phyloP scores from a whole-genome alignment of 2,329 filamentous ascomycete species.

The Scorias spongiosa region DNA sequence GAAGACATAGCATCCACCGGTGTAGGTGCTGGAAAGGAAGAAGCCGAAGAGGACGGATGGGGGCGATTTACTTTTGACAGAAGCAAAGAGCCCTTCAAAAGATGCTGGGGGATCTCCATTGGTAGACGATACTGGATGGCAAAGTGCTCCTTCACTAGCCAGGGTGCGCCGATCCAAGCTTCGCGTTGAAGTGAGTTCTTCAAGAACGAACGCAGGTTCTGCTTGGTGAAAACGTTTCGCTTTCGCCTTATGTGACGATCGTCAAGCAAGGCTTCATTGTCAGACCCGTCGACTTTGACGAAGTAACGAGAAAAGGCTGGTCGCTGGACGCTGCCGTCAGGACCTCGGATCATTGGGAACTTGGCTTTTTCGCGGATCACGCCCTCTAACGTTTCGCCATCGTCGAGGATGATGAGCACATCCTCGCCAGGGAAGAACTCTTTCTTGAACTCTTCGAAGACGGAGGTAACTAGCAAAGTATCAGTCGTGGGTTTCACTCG shows the following conservation, averaged over 20 bases:
- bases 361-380: slow-evolving; percentile 74
- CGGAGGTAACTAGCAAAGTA: slow-evolving; percentile 30
- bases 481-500: slow-evolving; percentile 2
- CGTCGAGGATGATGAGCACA: slow-evolving; percentile 56
- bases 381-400: slow-evolving; percentile 53
- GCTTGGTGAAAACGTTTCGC: slow-evolving; percentile 84
- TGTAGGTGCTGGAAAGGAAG: too few species aligned
- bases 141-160: slow-evolving; percentile 79
- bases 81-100: slow-evolving; percentile 62
- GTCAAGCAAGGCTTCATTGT: slow-evolving; percentile 61
- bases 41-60: too few species aligned
- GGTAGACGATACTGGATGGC: slow-evolving; percentile 75
- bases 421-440: slow-evolving; percentile 85
- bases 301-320: slow-evolving; percentile 64
- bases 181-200: slow-evolving; percentile 89
- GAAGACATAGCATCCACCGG: too few species aligned
- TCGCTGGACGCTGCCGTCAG: slow-evolving; percentile 54
- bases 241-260: slow-evolving; percentile 73
- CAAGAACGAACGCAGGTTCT: slow-evolving; percentile 82
- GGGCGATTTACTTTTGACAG: slow-evolving; percentile 1
- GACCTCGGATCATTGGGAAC: slow-evolving; percentile 43
- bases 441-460: slow-evolving; percentile 56
- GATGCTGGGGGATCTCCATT: slow-evolving; percentile 67
- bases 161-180: slow-evolving; percentile 89
- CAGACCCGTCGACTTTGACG: slow-evolving; percentile 49